These are phyloP conservation scores for Striga hermonthica DNA, from an alignment of 305 asterid genomes.

Conservation along the genomic window DNA sequence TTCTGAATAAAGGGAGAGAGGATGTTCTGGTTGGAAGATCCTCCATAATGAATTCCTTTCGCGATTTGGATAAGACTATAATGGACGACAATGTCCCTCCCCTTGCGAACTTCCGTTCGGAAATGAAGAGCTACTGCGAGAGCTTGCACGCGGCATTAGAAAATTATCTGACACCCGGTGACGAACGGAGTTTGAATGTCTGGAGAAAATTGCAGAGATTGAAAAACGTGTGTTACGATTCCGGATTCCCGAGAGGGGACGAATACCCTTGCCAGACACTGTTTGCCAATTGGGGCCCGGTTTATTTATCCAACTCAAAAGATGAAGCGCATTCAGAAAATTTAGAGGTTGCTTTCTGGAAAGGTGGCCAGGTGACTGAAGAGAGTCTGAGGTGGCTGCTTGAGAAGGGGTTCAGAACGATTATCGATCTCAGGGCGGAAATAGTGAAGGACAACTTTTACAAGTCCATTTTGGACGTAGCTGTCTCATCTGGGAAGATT, in stretches of 20 bases:
- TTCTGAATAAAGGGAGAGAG: slow-evolving; percentile 88
- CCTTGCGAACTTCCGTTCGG: slow-evolving; percentile 85
- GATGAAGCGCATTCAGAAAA: slow-evolving; percentile 44
- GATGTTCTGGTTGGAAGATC: slow-evolving; percentile 88
- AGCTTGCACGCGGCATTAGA: slow-evolving; percentile 92
- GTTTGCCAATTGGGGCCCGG: slow-evolving; percentile 85
- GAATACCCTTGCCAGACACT: slow-evolving; percentile 69
- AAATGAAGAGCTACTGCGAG: slow-evolving; percentile 96
- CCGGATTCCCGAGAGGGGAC: slow-evolving; percentile 81
- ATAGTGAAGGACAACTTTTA: slow-evolving; percentile 77
- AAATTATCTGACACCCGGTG: slow-evolving; percentile 76
- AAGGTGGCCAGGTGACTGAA: slow-evolving; percentile 93
- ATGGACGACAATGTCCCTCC: slow-evolving; percentile 80
- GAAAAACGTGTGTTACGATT: slow-evolving; percentile 82
- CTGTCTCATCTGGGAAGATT: slow-evolving; percentile 53
- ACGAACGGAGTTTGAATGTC: slow-evolving; percentile 64
- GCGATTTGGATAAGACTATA: slow-evolving; percentile 47
- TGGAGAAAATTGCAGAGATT: slow-evolving; percentile 89
- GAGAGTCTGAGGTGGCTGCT: slow-evolving; percentile 84
- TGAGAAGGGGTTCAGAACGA: slow-evolving; percentile 77
- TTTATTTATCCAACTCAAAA: slow-evolving; percentile 54
- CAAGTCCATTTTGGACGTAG: slow-evolving; percentile 52
- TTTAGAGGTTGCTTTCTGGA: slow-evolving; percentile 72
- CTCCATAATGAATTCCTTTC: slow-evolving; percentile 58
- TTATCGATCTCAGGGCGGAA: slow-evolving; percentile 94